These are phyloP conservation scores for Casuarina cunninghamiana DNA, from an alignment of 306 rosid genomes.

Conservation along the genomic window DNA sequence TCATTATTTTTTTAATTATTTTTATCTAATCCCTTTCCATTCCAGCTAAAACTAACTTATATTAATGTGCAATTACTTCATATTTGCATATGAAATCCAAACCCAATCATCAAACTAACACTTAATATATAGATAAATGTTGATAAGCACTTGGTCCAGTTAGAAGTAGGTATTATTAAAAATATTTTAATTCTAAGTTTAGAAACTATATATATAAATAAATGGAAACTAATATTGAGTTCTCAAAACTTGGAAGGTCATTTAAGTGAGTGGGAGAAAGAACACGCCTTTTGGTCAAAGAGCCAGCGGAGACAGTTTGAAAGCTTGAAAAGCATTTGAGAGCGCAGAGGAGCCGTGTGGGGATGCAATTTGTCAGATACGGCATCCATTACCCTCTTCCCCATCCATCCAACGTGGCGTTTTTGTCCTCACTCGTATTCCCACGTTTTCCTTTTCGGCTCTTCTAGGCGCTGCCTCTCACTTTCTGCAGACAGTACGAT, in stretches of 20 bases:
- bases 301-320: not conserved
- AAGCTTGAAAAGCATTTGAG: not conserved
- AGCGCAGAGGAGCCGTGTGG: slow-evolving; percentile 31
- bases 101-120: not conserved
- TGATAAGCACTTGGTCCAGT: too few species aligned
- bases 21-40: too few species aligned
- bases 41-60: too few species aligned
- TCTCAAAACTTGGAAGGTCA: not conserved
- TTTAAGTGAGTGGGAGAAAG: not conserved
- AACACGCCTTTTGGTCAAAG: slow-evolving; percentile 3
- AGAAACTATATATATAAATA: too few species aligned
- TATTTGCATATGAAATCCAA: too few species aligned
- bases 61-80: too few species aligned
- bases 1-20: too few species aligned
- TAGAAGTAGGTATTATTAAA: too few species aligned
- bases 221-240: too few species aligned
- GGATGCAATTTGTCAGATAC: slow-evolving; percentile 6
- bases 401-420: slow-evolving; percentile 28
- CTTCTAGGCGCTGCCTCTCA: slow-evolving; percentile 21
- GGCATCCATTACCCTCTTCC: not conserved
- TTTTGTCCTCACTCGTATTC: slow-evolving; percentile 2
- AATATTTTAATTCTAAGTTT: too few species aligned
- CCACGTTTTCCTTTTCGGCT: slow-evolving; percentile 26
- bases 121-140: not conserved
- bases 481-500: not conserved